Percentiles rank a stretch among this genome's conserved stretches.
Evolutionary conservation across 2,329 filamentous ascomycete genomes (phyloP).

Genomic region (Penicillium sp.): DNA sequence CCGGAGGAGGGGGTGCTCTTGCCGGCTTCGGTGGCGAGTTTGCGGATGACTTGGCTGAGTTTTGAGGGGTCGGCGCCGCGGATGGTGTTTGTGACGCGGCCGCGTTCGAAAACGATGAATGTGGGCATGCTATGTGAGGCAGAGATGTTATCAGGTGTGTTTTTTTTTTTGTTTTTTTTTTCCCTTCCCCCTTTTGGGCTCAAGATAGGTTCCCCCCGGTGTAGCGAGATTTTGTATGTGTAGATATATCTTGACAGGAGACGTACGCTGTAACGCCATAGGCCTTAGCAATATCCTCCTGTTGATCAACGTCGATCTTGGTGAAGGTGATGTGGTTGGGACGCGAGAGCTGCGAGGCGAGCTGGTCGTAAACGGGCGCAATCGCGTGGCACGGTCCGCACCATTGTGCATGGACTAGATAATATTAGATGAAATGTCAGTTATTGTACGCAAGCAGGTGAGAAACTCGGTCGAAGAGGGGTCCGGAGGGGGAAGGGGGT

Average conservation of each 20-base stretch:
- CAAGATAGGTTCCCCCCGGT: background rate
- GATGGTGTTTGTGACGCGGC: constrained; percentile 69
- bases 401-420: constrained; percentile 83
- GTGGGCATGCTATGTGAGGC: constrained; percentile 71
- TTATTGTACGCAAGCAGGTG: constrained; percentile 23
- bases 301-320: constrained; percentile 82
- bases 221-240: background rate
- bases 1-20: constrained; percentile 47
- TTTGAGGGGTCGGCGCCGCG: constrained; percentile 74
- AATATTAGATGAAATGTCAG: background rate
- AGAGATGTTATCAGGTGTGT: background rate
- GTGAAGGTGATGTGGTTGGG: constrained; percentile 78
- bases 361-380: constrained; percentile 78
- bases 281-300: constrained; percentile 72
- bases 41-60: constrained; percentile 73
- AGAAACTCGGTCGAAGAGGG: constrained; percentile 24
- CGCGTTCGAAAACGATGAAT: constrained; percentile 85
- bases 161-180: background rate
- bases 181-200: background rate
- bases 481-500: constrained; percentile 16
- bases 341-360: constrained; percentile 72
- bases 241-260: background rate
- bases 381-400: constrained; percentile 84
- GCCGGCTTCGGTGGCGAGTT: constrained; percentile 68
- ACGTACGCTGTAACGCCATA: constrained; percentile 72